Percentiles rank a stretch among this genome's conserved stretches.
Conservation (phyloP, 768 basidiomycete species). For the Gyrodon lividus region DNA sequence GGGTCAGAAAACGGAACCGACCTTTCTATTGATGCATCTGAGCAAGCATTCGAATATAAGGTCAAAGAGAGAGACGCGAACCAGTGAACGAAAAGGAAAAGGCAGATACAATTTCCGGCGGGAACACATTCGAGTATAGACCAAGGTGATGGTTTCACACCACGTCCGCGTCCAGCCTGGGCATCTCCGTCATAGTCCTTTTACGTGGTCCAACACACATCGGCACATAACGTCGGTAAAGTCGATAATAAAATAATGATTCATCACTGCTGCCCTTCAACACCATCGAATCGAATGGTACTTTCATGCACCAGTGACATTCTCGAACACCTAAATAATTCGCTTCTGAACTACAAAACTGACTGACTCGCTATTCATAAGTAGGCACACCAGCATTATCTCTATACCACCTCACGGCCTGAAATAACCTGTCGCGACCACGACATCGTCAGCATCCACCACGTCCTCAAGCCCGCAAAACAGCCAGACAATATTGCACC, state of each 20-base stretch:
- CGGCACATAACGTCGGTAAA: no score
- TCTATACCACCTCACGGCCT: slow-evolving; percentile 37
- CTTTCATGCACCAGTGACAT: no score
- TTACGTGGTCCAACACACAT: no score
- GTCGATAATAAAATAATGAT: no score
- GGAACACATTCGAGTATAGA: slow-evolving; percentile 22
- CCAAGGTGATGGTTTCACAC: slow-evolving; percentile 5
- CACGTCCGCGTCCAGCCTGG: no score
- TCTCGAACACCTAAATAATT: no score
- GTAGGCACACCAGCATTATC: no score
- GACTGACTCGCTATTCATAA: no score
- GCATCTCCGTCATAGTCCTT: no score
- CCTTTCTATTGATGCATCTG: not conserved
- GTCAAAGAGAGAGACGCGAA: not conserved
- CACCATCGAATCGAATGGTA: no score
- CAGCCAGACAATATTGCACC: slow-evolving; percentile 12
- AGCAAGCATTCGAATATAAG: slow-evolving; percentile 1
- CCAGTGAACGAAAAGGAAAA: not conserved
- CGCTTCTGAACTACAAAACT: no score
- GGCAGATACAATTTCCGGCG: not conserved
- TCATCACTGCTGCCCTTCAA: no score
- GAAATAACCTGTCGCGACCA: slow-evolving; percentile 43
- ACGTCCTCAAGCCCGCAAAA: not conserved
- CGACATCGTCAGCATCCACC: not conserved
- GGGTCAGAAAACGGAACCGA: not conserved